A percentile compares a stretch with the other conserved stretches of the same genome.
phyloP scores from a whole-genome alignment of 768 basidiomycete genomes.

The Suillus placidus region DNA sequence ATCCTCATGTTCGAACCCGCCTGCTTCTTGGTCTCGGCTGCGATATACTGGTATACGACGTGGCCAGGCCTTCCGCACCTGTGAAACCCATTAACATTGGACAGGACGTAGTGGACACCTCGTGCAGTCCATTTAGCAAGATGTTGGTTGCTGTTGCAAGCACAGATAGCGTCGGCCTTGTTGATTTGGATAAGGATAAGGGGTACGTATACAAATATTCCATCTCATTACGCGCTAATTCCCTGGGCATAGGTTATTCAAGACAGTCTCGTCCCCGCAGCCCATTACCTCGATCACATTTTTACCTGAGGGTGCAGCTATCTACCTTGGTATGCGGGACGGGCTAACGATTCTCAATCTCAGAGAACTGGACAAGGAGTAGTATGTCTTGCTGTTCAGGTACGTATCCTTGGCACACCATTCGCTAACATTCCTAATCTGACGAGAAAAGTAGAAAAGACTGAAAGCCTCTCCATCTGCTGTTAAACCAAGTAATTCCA shows the following conservation, averaged over 20 bases:
- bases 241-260: constrained; percentile 50
- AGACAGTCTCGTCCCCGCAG: constrained; percentile 54
- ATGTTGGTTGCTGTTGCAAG: constrained; percentile 62
- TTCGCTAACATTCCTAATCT: background rate
- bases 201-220: constrained; percentile 43
- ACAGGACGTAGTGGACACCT: constrained; percentile 56
- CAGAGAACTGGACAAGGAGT: constrained; percentile 57
- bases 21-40: constrained; percentile 57
- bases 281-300: constrained; percentile 64
- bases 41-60: constrained; percentile 66
- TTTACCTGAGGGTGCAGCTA: constrained; percentile 66
- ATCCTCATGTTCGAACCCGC: constrained; percentile 61
- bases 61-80: constrained; percentile 57
- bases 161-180: constrained; percentile 54
- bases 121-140: constrained; percentile 78
- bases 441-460: constrained; percentile 16
- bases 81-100: constrained; percentile 47
- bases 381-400: constrained; percentile 60
- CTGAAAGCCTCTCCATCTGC: constrained; percentile 12
- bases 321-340: constrained; percentile 66
- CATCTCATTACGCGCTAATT: constrained; percentile 8
- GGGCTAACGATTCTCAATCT: constrained; percentile 69
- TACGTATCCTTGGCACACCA: constrained; percentile 26
- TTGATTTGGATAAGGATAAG: constrained; percentile 78
- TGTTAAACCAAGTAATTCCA: constrained; percentile 2